Evolutionary conservation across 164 flowering plant genomes (phyloP).

Genomic region (Paratinospora sagittata): DNA sequence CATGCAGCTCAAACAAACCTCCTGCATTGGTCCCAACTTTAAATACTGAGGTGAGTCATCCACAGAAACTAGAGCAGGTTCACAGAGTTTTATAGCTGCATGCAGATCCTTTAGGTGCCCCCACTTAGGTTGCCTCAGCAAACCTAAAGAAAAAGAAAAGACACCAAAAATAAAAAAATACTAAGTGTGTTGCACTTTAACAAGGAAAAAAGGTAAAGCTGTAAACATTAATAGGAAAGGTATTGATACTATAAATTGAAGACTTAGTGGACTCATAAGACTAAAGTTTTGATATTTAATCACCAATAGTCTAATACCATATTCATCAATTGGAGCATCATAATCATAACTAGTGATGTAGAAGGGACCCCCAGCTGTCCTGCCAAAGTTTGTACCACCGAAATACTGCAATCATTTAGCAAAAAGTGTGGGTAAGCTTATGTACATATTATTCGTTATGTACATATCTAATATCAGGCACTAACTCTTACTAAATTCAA

Average conservation of each 20-base stretch:
- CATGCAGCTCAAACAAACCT: slow-evolving; percentile 41
- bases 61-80: slow-evolving; percentile 76
- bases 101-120: slow-evolving; percentile 94
- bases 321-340: slow-evolving; percentile 98
- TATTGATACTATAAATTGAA: background rate
- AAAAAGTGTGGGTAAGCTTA: background rate
- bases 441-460: slow-evolving; percentile 1
- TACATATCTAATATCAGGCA: background rate
- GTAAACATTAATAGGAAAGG: background rate
- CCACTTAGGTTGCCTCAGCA: slow-evolving; percentile 90
- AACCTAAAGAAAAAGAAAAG: slow-evolving; percentile 38
- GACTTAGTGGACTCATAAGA: background rate
- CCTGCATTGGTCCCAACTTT: slow-evolving; percentile 73
- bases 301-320: slow-evolving; percentile 40
- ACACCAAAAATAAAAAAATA: too few relatives aligned
- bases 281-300: background rate
- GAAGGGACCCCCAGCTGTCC: slow-evolving; percentile 92
- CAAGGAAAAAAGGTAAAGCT: background rate
- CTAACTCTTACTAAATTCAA: background rate
- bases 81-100: slow-evolving; percentile 90
- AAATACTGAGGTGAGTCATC: slow-evolving; percentile 57
- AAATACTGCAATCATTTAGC: slow-evolving; percentile 51
- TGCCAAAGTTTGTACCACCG: slow-evolving; percentile 95
- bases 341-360: slow-evolving; percentile 84
- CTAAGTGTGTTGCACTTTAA: too few relatives aligned